Percentiles rank a stretch among this genome's conserved stretches.
Evolutionary conservation across 2,329 filamentous ascomycete species (phyloP).

Genomic region (Claviceps digitariae): DNA sequence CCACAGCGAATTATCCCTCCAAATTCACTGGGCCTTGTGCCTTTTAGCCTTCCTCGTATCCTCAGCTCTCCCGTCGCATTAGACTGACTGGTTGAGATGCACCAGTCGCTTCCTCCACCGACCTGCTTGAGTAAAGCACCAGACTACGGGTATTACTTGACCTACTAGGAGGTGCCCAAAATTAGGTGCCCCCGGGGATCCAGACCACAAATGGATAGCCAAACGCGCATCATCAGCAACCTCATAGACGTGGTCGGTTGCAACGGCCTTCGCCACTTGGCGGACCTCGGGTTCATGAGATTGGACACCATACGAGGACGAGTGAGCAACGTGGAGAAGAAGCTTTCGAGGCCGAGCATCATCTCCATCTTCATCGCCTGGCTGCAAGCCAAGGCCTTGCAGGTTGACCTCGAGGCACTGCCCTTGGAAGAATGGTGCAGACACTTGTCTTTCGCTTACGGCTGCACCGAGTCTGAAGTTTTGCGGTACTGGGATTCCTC

Average conservation of each 20-base stretch:
- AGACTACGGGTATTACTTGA: neutral
- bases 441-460: neutral
- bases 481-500: neutral
- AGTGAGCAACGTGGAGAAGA: slow-evolving; percentile 4
- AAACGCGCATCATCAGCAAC: slow-evolving; percentile 8
- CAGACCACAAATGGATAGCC: slow-evolving; percentile 11
- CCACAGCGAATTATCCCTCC: neutral
- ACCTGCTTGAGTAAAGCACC: neutral
- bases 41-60: neutral
- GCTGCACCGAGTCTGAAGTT: neutral
- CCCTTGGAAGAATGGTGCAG: slow-evolving; percentile 3
- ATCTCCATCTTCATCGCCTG: slow-evolving; percentile 15
- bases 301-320: slow-evolving; percentile 13
- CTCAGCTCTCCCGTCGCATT: neutral
- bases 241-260: slow-evolving; percentile 12
- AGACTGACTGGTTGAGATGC: neutral
- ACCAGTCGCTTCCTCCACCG: neutral
- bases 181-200: neutral
- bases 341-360: slow-evolving; percentile 8
- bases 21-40: neutral
- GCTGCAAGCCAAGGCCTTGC: slow-evolving; percentile 12
- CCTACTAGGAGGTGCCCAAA: neutral
- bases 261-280: slow-evolving; percentile 10
- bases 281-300: slow-evolving; percentile 12
- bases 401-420: neutral